These are phyloP conservation scores for Aspergillus tubingensis DNA, from an alignment of 2,329 filamentous ascomycete genomes.

Conservation along the genomic window DNA sequence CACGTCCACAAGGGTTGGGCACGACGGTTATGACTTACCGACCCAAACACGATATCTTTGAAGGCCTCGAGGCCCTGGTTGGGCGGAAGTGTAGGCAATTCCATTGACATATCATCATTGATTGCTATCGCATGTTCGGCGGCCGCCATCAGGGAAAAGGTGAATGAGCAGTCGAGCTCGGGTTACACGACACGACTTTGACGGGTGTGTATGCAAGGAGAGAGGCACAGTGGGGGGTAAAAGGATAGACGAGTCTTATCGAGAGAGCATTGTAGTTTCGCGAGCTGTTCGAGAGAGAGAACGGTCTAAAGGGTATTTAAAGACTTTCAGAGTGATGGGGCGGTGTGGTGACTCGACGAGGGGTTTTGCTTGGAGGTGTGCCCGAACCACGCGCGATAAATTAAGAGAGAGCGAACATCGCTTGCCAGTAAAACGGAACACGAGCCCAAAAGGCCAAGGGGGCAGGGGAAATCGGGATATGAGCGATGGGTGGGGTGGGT, in stretches of 20 bases:
- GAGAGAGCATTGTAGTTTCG: conserved; percentile 30
- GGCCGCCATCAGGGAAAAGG: conserved; percentile 38
- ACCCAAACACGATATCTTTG: conserved; percentile 87
- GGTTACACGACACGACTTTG: background rate
- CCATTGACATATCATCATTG: conserved; percentile 44
- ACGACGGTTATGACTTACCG: conserved; percentile 55
- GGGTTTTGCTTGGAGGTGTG: conserved; percentile 18
- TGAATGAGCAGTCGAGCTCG: conserved; percentile 8
- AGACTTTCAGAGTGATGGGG: conserved; percentile 19
- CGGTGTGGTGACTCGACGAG: conserved; percentile 23
- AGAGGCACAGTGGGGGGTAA: conserved; percentile 3
- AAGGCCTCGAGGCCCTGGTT: conserved; percentile 66
- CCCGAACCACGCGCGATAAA: conserved; percentile 22
- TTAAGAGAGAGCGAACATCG: conserved; percentile 22
- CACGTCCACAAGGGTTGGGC: background rate
- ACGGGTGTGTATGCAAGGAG: conserved; percentile 6
- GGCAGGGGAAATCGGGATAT: conserved; percentile 9
- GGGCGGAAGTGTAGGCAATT: conserved; percentile 42
- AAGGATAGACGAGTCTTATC: conserved; percentile 19
- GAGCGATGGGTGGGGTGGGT: conserved; percentile 16
- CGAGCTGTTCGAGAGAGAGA: conserved; percentile 9
- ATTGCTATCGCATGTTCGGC: conserved; percentile 40
- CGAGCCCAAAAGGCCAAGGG: conserved; percentile 20
- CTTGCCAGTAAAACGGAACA: conserved; percentile 14
- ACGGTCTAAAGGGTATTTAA: conserved; percentile 13